Conservation (phyloP, 2,329 filamentous ascomycete species). For the Arachnomyces sp. region DNA sequence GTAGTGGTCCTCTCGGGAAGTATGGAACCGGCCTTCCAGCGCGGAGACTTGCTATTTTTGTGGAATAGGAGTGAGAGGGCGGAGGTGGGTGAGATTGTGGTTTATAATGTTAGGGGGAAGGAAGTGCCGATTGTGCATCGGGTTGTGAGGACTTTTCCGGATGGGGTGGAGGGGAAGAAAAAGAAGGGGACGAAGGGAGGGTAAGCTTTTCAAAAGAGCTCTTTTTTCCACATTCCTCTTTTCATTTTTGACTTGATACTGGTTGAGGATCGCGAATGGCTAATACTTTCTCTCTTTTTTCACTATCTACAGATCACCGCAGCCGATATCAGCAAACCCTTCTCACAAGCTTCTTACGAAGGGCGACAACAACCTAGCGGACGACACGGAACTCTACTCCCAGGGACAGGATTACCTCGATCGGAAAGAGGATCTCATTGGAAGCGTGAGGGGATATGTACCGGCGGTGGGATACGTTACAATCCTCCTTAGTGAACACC, state of each 20-base stretch:
- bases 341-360: conserved; percentile 72
- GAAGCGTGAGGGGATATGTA: conserved; percentile 83
- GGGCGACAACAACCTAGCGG: conserved; percentile 90
- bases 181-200: conserved; percentile 22
- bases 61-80: conserved; percentile 57
- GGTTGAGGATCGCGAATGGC: conserved; percentile 13
- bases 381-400: conserved; percentile 89
- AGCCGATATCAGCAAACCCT: background rate
- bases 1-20: conserved; percentile 60
- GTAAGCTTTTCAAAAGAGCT: background rate
- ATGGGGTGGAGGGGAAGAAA: conserved; percentile 32
- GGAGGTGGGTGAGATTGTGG: conserved; percentile 64
- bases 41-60: conserved; percentile 56
- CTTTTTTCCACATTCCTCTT: background rate
- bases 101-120: conserved; percentile 83
- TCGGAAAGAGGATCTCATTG: conserved; percentile 77
- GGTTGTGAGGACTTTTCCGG: conserved; percentile 63
- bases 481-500: conserved; percentile 88
- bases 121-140: conserved; percentile 97
- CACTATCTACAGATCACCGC: background rate
- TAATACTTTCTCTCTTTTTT: conserved; percentile 8
- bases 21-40: conserved; percentile 61
- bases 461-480: conserved; percentile 96
- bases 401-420: conserved; percentile 78
- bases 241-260: background rate